Percentiles rank a stretch among this genome's conserved stretches.
Conservation (phyloP, 257 asterid species). For the Nicotiana sylvestris region DNA sequence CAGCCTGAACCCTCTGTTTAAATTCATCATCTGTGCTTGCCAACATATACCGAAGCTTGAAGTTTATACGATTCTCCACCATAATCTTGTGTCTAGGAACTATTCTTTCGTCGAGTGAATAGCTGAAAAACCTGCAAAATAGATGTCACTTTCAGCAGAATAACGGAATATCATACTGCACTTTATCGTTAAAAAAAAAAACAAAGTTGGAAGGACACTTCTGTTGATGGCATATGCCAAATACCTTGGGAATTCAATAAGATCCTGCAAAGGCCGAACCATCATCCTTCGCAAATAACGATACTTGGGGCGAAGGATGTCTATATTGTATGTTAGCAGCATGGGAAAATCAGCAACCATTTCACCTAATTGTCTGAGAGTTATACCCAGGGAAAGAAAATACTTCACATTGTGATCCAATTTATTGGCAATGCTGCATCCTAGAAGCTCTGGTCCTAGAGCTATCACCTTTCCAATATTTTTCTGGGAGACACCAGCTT, state of each 20-base stretch:
- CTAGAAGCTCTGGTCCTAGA: conserved; percentile 72
- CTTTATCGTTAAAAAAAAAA: too few relatives aligned
- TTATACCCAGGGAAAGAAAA: conserved; percentile 78
- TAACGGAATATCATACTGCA: neutral
- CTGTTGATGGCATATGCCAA: neutral
- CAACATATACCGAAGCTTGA: conserved; percentile 79
- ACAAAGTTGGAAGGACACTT: neutral
- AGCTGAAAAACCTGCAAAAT: conserved; percentile 80
- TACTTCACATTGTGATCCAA: conserved; percentile 83
- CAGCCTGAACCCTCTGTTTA: conserved; percentile 44
- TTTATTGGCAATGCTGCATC: conserved; percentile 83
- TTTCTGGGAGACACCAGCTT: conserved; percentile 72
- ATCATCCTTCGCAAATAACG: conserved; percentile 72
- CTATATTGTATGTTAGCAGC: conserved; percentile 74
- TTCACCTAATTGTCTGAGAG: conserved; percentile 54
- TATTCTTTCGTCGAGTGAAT: conserved; percentile 78
- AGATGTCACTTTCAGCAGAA: neutral
- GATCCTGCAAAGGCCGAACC: conserved; percentile 80
- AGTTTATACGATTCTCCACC: conserved; percentile 69
- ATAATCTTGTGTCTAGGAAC: conserved; percentile 68
- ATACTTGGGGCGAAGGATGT: conserved; percentile 85
- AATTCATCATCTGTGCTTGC: conserved; percentile 70
- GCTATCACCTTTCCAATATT: conserved; percentile 85
- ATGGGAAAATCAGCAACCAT: conserved; percentile 85
- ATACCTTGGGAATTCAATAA: conserved; percentile 91